Percentiles rank a stretch among this genome's conserved stretches.
phyloP scores from a whole-genome alignment of 768 basidiomycete genomes.

The Mycena maculata region DNA sequence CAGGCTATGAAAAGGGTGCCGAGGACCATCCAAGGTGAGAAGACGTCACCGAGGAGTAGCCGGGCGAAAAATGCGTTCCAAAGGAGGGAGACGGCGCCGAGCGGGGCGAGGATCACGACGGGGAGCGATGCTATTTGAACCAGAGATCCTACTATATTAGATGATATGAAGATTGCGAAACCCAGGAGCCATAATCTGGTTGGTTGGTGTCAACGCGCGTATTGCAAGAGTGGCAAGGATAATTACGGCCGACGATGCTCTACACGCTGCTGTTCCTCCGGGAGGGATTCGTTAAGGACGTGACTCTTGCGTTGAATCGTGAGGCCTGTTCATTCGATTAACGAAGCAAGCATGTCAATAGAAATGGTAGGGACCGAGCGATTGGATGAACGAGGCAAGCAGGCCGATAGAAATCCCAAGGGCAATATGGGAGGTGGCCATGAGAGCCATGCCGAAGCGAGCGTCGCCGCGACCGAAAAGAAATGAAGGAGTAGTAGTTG shows the following conservation, averaged over 20 bases:
- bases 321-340: conserved; percentile 54
- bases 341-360: conserved; percentile 77
- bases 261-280: conserved; percentile 68
- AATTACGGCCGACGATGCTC: conserved; percentile 87
- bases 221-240: conserved; percentile 4
- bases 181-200: conserved; percentile 87
- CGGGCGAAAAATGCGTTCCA: conserved; percentile 96
- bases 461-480: background rate
- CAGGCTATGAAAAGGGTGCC: conserved; percentile 90
- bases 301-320: conserved; percentile 96
- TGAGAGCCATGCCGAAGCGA: conserved; percentile 9
- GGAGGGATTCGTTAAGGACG: conserved; percentile 81
- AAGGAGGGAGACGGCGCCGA: conserved; percentile 91
- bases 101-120: conserved; percentile 93
- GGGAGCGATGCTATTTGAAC: conserved; percentile 95
- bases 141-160: conserved; percentile 88
- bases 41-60: conserved; percentile 84
- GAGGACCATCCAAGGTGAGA: conserved; percentile 86
- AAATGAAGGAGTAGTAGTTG: background rate
- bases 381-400: conserved; percentile 59
- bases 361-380: conserved; percentile 57
- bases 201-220: conserved; percentile 6
- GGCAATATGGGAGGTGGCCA: conserved; percentile 50
- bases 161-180: conserved; percentile 87
- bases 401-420: conserved; percentile 73